phyloP scores from a whole-genome alignment of 805 yeast genomes.

The Lachancea fermentati region DNA sequence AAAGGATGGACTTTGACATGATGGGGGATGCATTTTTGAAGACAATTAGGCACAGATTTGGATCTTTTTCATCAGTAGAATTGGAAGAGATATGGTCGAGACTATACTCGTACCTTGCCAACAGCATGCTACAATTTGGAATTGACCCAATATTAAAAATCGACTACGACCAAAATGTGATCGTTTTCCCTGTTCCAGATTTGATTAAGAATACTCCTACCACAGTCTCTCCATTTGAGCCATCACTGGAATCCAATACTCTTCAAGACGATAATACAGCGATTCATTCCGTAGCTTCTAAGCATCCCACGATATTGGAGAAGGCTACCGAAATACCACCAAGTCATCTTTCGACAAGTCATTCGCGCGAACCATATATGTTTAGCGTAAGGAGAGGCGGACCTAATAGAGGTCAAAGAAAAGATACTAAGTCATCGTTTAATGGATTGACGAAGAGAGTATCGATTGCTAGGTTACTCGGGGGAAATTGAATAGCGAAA shows the following conservation, averaged over 20 bases:
- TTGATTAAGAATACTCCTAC: conserved; percentile 7
- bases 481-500: too few species aligned
- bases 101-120: conserved; percentile 61
- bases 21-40: conserved; percentile 70
- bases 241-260: not conserved
- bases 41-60: conserved; percentile 63
- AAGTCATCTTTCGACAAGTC: not conserved
- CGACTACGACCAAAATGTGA: conserved; percentile 16
- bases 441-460: not conserved
- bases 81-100: conserved; percentile 68
- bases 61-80: conserved; percentile 46
- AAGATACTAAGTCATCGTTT: not conserved
- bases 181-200: conserved; percentile 22
- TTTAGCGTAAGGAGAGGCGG: too few species aligned
- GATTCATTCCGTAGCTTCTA: too few species aligned
- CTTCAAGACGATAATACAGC: too few species aligned
- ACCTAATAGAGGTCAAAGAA: too few species aligned
- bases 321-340: not conserved
- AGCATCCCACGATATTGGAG: not conserved
- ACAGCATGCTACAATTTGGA: conserved; percentile 52
- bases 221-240: conserved; percentile 4
- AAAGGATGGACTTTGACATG: conserved; percentile 57
- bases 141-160: conserved; percentile 36
- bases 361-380: not conserved
- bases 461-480: not conserved